Conservation (phyloP, 495 filamentous ascomycete genomes). For the Aspergillus hancockii region DNA sequence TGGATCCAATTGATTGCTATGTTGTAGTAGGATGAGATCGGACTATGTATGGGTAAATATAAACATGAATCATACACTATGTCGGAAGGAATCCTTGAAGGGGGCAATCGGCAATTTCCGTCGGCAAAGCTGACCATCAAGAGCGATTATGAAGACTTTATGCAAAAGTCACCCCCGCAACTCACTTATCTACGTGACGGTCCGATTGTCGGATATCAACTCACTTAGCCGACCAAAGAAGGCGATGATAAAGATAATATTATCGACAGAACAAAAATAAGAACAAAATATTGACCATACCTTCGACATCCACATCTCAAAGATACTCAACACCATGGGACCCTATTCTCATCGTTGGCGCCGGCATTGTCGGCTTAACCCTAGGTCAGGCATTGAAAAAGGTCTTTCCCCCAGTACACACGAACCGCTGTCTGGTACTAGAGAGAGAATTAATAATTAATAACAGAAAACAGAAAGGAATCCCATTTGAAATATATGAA, state of each 20-base stretch:
- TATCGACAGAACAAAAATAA: not conserved
- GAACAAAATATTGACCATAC: not conserved
- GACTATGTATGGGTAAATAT: not conserved
- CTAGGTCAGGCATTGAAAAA: constrained; percentile 56
- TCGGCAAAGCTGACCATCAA: not conserved
- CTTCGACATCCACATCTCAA: not conserved
- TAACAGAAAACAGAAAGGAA: constrained; percentile 21
- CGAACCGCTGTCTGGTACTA: not conserved
- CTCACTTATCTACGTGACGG: constrained; percentile 37
- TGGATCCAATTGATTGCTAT: not conserved
- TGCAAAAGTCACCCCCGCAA: constrained; percentile 12
- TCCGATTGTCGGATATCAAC: constrained; percentile 10
- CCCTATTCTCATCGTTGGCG: constrained; percentile 55
- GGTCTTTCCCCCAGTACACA: not conserved
- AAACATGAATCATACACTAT: not conserved
- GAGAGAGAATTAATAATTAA: not conserved
- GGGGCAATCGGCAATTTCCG: not conserved
- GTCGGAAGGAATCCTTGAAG: not conserved
- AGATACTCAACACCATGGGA: constrained; percentile 18
- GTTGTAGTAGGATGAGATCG: not conserved
- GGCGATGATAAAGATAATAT: not conserved
- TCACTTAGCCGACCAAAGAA: not conserved
- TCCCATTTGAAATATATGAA: constrained; percentile 56
- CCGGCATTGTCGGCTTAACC: constrained; percentile 56
- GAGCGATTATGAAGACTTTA: not conserved